Base-by-base conservation (phyloP, 192 early-diverging fungal species). In the Umbelopsis isabellina region DNA sequence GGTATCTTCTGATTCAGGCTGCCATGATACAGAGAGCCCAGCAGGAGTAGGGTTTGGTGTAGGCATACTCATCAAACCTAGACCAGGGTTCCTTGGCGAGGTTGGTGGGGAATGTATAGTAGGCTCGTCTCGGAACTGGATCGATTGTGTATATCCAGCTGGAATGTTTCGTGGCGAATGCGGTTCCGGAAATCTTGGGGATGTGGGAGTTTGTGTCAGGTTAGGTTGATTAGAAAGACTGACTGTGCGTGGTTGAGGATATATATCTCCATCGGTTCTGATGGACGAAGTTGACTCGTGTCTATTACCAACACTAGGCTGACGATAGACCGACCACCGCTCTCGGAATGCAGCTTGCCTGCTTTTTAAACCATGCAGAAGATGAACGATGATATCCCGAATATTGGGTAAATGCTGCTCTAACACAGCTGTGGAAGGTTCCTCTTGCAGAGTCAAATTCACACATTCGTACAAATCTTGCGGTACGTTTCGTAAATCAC, bases 321-420 rank as follows among this genome's bases (percentile, higher is more conserved):
- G 55, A 2, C 55, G 25, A 33, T 45, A 70, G 53, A 46, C 44
- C 5, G 47, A 16, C 22, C 49, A 41, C 47, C 45, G 49, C 68
- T 66, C 45, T 15, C 65, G 58, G 23, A 70, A 52, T 30, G 53
- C 3, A 10, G 68, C 50, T 49, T 79, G 77, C 20, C 74, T 79
- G 6, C 46, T 69, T 37, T 74, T 79, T 12, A 79, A 45, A 9
- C 77, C 77, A 65, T 79, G 77, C 13, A 79, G 66, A 23, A 79
- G 44, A 37, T 69, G 72, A 0, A 79, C 73, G 71, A 79, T 79
- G 10, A 79, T 73, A 51, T 79, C 77, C 37, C 77, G 77, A 46
- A 79, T 79, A 48, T 55, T 72, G 21, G 77, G 77, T 49, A 79
- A 66, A 58, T 74, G 52, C 45, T 79, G 77, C n/a, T 79, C 70